phyloP scores from a whole-genome alignment of 257 asterid genomes.

The Penstemon davidsonii region DNA sequence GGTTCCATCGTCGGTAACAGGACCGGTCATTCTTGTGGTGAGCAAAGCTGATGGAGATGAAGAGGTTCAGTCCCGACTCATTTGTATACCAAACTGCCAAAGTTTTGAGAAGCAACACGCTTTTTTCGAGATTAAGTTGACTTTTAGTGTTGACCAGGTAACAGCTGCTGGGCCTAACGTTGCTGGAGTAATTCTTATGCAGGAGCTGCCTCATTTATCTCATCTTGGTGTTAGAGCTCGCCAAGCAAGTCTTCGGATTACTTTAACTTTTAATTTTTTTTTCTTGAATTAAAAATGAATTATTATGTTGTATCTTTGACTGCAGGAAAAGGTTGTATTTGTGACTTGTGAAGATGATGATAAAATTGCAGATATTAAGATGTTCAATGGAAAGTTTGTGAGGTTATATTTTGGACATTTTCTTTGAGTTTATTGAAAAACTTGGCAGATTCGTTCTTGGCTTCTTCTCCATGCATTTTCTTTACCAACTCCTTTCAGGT shows the following conservation, averaged over 20 bases:
- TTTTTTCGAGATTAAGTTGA: no score
- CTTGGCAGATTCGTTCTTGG: not conserved
- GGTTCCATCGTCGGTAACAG: conserved; percentile 63
- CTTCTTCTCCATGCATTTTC: not conserved
- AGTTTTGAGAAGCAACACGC: not conserved
- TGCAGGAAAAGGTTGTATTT: conserved; percentile 91
- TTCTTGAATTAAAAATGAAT: not conserved
- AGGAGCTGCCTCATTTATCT: conserved; percentile 98
- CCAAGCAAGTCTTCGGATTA: conserved; percentile 54
- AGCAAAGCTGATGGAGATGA: conserved; percentile 97
- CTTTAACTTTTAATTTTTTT: not conserved
- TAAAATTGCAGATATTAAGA: conserved; percentile 51
- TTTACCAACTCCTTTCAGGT: conserved; percentile 42
- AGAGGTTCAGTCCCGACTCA: conserved; percentile 52
- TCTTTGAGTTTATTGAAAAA: not conserved
- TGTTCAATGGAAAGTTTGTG: conserved; percentile 62
- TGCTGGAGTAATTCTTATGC: conserved; percentile 81
- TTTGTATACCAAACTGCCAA: not conserved
- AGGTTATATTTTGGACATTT: conserved; percentile 46
- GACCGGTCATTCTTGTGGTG: conserved; percentile 87
- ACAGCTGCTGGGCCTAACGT: conserved; percentile 83
- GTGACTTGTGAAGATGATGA: conserved; percentile 95
- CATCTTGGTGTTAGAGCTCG: conserved; percentile 99
- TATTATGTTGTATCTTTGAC: not conserved
- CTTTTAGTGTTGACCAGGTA: conserved; percentile 44